These are phyloP conservation scores for Ceratobasidium papillatum DNA, from an alignment of 1,284 basidiomycete species.

Conservation along the genomic window DNA sequence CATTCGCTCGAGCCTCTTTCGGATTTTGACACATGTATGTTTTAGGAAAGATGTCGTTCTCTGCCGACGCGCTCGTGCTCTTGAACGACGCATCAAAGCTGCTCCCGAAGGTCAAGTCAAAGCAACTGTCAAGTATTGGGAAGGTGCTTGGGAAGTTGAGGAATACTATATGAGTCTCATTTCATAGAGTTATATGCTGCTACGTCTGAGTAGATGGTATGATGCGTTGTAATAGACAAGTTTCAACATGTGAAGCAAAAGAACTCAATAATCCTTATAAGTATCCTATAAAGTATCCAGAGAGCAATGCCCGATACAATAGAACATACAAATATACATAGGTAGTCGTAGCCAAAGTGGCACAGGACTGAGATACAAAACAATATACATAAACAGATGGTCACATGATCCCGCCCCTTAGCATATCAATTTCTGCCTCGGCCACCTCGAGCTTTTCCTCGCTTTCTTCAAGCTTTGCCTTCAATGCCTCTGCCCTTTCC, in stretches of 20 bases:
- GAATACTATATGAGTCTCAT: constrained; percentile 54
- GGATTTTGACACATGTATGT: background rate
- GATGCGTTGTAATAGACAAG: background rate
- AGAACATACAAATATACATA: too few species aligned
- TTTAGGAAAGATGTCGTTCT: constrained; percentile 77
- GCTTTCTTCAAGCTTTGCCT: background rate
- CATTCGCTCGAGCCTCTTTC: background rate
- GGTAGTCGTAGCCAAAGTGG: too few species aligned
- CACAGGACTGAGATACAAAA: too few species aligned
- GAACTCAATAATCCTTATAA: too few species aligned
- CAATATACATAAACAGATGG: too few species aligned
- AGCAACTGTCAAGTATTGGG: constrained; percentile 83
- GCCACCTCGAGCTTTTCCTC: background rate
- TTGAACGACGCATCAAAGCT: constrained; percentile 76
- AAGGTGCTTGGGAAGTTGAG: constrained; percentile 93
- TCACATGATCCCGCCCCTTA: too few species aligned
- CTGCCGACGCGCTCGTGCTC: constrained; percentile 78
- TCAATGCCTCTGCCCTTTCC: too few species aligned
- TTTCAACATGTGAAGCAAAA: background rate
- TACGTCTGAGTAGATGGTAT: background rate
- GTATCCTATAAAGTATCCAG: too few species aligned
- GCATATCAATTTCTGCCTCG: background rate
- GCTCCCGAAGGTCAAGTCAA: constrained; percentile 70
- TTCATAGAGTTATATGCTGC: background rate
- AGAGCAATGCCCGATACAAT: too few species aligned